Evolutionary conservation across 2,329 filamentous ascomycete genomes (phyloP), one percentile per base, ranked within the genome.

Genomic region (Lithohypha guttulata): DNA sequence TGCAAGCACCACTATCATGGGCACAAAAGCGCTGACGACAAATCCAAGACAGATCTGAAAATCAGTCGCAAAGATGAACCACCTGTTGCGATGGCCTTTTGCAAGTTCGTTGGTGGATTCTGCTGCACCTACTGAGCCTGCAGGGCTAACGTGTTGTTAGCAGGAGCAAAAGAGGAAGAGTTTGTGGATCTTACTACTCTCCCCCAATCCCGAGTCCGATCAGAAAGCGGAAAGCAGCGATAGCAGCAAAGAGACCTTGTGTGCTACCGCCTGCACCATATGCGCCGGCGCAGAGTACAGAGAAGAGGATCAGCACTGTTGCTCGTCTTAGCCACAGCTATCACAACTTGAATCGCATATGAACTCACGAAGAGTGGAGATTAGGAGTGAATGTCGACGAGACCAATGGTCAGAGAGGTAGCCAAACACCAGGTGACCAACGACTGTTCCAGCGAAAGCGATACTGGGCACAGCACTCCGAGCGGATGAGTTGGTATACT

Each of bases 1-100:
- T 15, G 78, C 73, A 50, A 75, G 51, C 9, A 75, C 70, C 19
- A 81, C 58, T 31, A 81, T 65, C 61, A 78, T 77, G 0, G 85
- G 83, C 2, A 91, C 76, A 45, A 93, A 75, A 0, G 83, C 79
- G 6, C 84, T 79, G 40, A 89, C 68, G 2, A 93, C 81, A 48
- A 93, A 94, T 1, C 84, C 86, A 38, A 77, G 73, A 55, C 93
- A 84, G 44, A 93, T 93, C 68, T 86, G 82, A 17, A 81, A 76
- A 59, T 93, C 93, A 32, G 84, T 93, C 59, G 91, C 93, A 48
- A 93, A 69, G 51, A 89, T 84, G 55, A 87, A 95, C 84, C 85
- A 93, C 26, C 81, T 71, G 56, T 95, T 89, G n/a, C 87, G 71
- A 11, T 81, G 80, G 8, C 87, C 87, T 11, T 63, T 59, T 58